phyloP scores from a whole-genome alignment of 2,329 filamentous ascomycete species.

The Cercospora sp. region DNA sequence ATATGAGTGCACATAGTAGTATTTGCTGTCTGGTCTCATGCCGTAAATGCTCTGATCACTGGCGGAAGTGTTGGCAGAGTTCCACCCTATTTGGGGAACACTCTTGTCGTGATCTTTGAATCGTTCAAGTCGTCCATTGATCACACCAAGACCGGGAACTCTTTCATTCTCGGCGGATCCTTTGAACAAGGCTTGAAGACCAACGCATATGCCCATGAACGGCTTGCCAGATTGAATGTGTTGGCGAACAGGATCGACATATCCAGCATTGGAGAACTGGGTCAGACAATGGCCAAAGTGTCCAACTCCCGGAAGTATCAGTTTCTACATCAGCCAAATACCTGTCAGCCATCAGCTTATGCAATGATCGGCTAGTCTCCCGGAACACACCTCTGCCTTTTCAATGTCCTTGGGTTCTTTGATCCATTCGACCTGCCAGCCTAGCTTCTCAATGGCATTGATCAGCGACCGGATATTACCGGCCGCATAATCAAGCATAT shows the following conservation, averaged over 20 bases:
- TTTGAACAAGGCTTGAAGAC: slow-evolving; percentile 84
- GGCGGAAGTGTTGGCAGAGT: slow-evolving; percentile 70
- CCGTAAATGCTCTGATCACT: slow-evolving; percentile 69
- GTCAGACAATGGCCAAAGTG: slow-evolving; percentile 96
- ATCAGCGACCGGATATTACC: slow-evolving; percentile 94
- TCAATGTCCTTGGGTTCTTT: slow-evolving; percentile 79
- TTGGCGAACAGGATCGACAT: slow-evolving; percentile 74
- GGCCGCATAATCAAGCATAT: slow-evolving; percentile 87
- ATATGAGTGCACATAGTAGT: slow-evolving; percentile 98
- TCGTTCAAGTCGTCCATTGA: slow-evolving; percentile 69
- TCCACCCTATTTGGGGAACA: slow-evolving; percentile 99
- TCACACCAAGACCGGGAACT: slow-evolving; percentile 72
- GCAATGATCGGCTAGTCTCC: background rate
- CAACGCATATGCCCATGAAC: slow-evolving; percentile 97
- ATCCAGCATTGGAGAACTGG: slow-evolving; percentile 79
- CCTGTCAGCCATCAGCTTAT: slow-evolving; percentile 39
- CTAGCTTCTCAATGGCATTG: slow-evolving; percentile 95
- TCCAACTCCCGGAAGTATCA: slow-evolving; percentile 93
- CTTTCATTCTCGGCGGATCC: slow-evolving; percentile 76
- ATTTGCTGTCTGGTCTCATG: slow-evolving; percentile 79
- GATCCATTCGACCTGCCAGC: slow-evolving; percentile 92
- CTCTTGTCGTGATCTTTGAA: slow-evolving; percentile 80
- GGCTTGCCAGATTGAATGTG: slow-evolving; percentile 92
- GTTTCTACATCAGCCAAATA: slow-evolving; percentile 59
- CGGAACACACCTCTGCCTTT: slow-evolving; percentile 69